phyloP scores from a whole-genome alignment of 2,329 filamentous ascomycete genomes.

The Ceratocystis cacaofunesta region DNA sequence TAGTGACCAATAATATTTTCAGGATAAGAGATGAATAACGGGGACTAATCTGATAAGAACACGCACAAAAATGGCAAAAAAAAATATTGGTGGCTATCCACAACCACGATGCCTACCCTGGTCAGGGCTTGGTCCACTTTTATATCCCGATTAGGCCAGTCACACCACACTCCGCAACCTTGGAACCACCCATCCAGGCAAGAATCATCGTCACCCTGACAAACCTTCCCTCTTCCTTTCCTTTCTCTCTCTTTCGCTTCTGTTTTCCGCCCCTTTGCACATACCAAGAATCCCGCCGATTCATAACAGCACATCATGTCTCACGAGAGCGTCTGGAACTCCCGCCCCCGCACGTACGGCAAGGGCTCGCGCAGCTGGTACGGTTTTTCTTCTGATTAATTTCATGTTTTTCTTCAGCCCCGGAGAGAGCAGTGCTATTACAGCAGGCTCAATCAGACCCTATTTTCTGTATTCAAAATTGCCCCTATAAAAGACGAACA shows the following conservation, averaged over 20 bases:
- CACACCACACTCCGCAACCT: conserved; percentile 11
- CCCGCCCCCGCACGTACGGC: conserved; percentile 90
- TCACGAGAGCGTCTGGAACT: conserved; percentile 98
- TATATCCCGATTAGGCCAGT: conserved; percentile 12
- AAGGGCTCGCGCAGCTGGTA: conserved; percentile 93
- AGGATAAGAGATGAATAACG: conserved; percentile 3
- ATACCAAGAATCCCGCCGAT: conserved; percentile 15
- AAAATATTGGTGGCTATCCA: conserved; percentile 8
- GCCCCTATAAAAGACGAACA: too few relatives aligned
- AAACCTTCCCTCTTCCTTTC: conserved; percentile 17
- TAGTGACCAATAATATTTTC: too few relatives aligned
- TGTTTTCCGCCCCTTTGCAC: conserved; percentile 16
- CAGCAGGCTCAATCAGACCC: too few relatives aligned
- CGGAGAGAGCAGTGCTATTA: too few relatives aligned
- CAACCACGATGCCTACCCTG: conserved; percentile 2
- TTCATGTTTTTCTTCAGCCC: not conserved
- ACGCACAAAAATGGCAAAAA: conserved; percentile 14
- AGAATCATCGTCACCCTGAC: conserved; percentile 13
- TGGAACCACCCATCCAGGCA: not conserved
- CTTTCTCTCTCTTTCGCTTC: conserved; percentile 11
- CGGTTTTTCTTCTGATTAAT: conserved; percentile 24
- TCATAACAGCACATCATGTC: conserved; percentile 38
- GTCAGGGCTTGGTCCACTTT: conserved; percentile 17
- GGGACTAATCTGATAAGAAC: conserved; percentile 9
- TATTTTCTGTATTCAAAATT: too few relatives aligned